Evolutionary conservation across 2,329 filamentous ascomycete species (phyloP), one percentile per base, ranked within the genome.

Genomic region (Aschersonia sp.): DNA sequence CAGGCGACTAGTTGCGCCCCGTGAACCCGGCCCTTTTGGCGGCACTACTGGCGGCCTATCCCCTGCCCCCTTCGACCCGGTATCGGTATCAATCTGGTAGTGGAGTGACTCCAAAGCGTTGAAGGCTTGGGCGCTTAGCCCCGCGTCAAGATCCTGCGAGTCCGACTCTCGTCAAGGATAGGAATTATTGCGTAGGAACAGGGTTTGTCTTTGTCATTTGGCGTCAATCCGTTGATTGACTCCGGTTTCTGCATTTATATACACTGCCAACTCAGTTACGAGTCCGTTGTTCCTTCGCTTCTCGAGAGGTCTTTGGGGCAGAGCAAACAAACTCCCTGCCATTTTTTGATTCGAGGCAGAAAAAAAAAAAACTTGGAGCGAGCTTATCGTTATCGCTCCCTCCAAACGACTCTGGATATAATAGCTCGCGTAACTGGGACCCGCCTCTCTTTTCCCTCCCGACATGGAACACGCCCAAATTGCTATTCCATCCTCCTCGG

Each of bases 391-490:
- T 43, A 43, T 43, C 42, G 29, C 8, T 10, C 42, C 5, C 42
- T n/a, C 22, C 22, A 6, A 11, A n/a, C 42, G 22, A 6, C 8
- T 31, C 9, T 41, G 14, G 32, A 14, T 30, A 11, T 40, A 14
- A 30, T n/a, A 11, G 42, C 11, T 30, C 14, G 14, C 30, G 6
- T 30, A 9, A 42, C 9, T 42, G 9, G 32, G 12, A 32, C 47
- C 44, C 37, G 22, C 30, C 45, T 7, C 41, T 43, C 45, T 45
- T 40, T 43, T 32, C 12, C 44, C 11, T 46, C 43, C 30, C 41
- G 32, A 39, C 37, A 63, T 63, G 61, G 59, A 64, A 47, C 59
- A 62, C 14, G 57, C 53, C 45, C 58, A 58, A 30, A 48, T 62
- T 32, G 50, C 59, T 10, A 59, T 59, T 43, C 58, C 59, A 51